A percentile compares a stretch with the other conserved stretches of the same genome.
These are phyloP conservation scores for Termitomyces sp. DNA, from an alignment of 768 basidiomycete genomes.

Conservation along the genomic window DNA sequence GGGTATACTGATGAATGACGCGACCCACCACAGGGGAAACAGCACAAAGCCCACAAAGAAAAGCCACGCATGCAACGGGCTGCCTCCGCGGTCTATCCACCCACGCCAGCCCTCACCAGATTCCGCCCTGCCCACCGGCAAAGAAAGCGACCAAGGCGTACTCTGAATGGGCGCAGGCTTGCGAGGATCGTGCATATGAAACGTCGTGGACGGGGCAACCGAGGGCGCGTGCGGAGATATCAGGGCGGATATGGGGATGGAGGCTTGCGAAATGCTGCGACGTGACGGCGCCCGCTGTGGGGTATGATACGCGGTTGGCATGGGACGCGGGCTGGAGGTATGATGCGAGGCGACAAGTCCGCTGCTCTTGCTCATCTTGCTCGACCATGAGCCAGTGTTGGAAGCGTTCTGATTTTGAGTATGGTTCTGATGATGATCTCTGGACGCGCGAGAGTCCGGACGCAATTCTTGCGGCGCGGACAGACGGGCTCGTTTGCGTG, in stretches of 20 bases:
- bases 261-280: conserved; percentile 60
- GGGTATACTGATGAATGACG: conserved; percentile 48
- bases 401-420: conserved; percentile 27
- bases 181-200: conserved; percentile 79
- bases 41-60: conserved; percentile 71
- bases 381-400: conserved; percentile 42
- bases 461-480: conserved; percentile 36
- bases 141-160: conserved; percentile 59
- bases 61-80: conserved; percentile 68
- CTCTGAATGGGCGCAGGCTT: conserved; percentile 52
- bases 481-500: conserved; percentile 64
- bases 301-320: conserved; percentile 14
- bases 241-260: conserved; percentile 76
- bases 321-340: conserved; percentile 16
- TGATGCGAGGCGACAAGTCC: conserved; percentile 11
- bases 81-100: conserved; percentile 45
- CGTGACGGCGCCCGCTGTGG: conserved; percentile 33
- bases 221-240: conserved; percentile 79
- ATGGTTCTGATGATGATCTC: conserved; percentile 19
- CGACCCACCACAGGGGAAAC: conserved; percentile 64
- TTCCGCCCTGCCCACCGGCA: conserved; percentile 30
- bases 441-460: conserved; percentile 27
- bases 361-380: conserved; percentile 34
- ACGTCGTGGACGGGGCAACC: conserved; percentile 49
- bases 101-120: conserved; percentile 25